Conservation (phyloP, 2,329 filamentous ascomycete species). For the Nemania sp. region DNA sequence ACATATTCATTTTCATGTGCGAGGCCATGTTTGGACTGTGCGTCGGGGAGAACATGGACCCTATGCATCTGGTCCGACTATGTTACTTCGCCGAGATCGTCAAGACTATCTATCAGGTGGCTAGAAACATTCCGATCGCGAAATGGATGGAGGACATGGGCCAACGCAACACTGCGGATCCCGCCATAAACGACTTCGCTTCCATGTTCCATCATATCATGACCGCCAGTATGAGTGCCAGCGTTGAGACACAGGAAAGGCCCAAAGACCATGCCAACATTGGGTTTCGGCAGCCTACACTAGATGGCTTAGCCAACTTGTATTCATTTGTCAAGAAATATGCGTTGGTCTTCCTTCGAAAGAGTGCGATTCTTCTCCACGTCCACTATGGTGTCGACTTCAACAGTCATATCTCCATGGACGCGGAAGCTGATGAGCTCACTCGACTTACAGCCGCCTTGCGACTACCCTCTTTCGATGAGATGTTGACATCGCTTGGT, state of each 20-base stretch:
- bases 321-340: constrained; percentile 74
- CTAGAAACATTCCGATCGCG: constrained; percentile 55
- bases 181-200: constrained; percentile 57
- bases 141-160: constrained; percentile 53
- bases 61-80: constrained; percentile 77
- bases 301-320: constrained; percentile 57
- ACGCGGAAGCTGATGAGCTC: constrained; percentile 73
- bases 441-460: constrained; percentile 78
- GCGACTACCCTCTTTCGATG: constrained; percentile 75
- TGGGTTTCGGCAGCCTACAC: constrained; percentile 58
- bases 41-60: constrained; percentile 69
- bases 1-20: constrained; percentile 79
- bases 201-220: constrained; percentile 54
- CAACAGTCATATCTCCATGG: constrained; percentile 66
- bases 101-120: constrained; percentile 70
- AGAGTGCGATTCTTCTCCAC: constrained; percentile 80
- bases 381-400: constrained; percentile 89
- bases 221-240: constrained; percentile 48
- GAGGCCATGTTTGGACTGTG: constrained; percentile 74
- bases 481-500: constrained; percentile 64
- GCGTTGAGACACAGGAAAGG: constrained; percentile 41
- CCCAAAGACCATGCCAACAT: constrained; percentile 44
- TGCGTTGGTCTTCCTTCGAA: constrained; percentile 86
- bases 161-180: constrained; percentile 48
- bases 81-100: constrained; percentile 92